Percentiles rank a stretch among this genome's conserved stretches.
These are phyloP conservation scores for Cryptosporidium xiaoi DNA, from an alignment of 169 alveolate species.

Conservation along the genomic window DNA sequence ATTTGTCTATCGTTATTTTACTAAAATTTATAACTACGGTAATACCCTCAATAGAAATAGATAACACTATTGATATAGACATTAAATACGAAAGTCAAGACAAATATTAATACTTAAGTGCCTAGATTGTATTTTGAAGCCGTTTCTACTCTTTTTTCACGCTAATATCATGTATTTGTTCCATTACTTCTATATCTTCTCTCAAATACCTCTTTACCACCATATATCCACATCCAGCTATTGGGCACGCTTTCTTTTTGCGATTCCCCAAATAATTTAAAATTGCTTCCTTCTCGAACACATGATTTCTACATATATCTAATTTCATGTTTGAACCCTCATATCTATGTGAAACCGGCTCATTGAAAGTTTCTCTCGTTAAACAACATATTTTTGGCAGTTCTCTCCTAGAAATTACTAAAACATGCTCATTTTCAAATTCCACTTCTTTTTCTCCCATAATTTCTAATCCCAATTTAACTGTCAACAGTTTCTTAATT, in stretches of 20 bases:
- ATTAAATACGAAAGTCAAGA: conserved; percentile 14
- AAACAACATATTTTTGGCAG: conserved; percentile 54
- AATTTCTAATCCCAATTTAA: conserved; percentile 1
- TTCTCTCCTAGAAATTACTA: conserved; percentile 26
- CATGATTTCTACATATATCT: conserved; percentile 49
- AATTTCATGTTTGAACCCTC: conserved; percentile 3
- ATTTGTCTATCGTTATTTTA: conserved; percentile 82
- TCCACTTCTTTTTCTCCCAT: conserved; percentile 1
- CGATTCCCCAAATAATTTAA: conserved; percentile 41
- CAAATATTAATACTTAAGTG: neutral
- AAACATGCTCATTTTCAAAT: conserved; percentile 12
- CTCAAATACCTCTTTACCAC: conserved; percentile 11
- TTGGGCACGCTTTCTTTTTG: conserved; percentile 63
- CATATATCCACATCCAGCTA: conserved; percentile 48
- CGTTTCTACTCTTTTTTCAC: neutral
- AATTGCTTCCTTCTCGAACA: conserved; percentile 56
- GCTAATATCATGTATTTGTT: neutral
- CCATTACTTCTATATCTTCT: conserved; percentile 46
- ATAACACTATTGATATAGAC: conserved; percentile 84
- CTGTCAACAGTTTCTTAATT: conserved; percentile 6
- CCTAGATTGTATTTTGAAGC: too few species aligned
- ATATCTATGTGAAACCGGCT: conserved; percentile 67
- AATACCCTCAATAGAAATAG: conserved; percentile 89
- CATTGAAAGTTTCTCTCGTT: conserved; percentile 34
- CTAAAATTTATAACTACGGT: conserved; percentile 86